Evolutionary conservation across 306 rosid genomes (phyloP).

Genomic region (Ormosia emarginata): DNA sequence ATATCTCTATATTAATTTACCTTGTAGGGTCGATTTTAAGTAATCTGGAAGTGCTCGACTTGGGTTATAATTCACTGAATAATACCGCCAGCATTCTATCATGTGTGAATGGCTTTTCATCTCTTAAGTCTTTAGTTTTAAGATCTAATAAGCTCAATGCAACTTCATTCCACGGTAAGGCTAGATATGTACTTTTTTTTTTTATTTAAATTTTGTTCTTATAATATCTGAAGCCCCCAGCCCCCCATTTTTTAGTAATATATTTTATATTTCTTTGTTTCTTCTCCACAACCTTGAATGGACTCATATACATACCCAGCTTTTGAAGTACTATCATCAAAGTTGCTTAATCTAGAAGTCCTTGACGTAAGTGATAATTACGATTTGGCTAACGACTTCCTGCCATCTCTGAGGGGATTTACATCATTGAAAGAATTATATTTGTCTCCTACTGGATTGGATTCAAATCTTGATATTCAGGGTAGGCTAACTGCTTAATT

Average conservation of each 20-base stretch:
- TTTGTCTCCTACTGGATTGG: background rate
- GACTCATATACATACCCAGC: background rate
- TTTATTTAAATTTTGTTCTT: too few relatives aligned
- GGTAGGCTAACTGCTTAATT: background rate
- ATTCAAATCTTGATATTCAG: background rate
- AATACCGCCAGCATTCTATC: background rate
- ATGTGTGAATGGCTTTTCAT: background rate
- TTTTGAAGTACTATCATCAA: background rate
- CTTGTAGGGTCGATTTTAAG: background rate
- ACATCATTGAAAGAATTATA: background rate
- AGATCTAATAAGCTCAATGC: fast-evolving
- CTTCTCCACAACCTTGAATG: background rate
- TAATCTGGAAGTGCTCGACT: background rate
- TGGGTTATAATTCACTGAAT: background rate
- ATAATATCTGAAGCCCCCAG: too few relatives aligned
- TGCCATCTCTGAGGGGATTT: background rate
- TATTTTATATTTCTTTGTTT: background rate
- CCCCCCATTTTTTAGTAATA: background rate
- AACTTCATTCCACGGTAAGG: background rate
- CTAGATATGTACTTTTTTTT: background rate
- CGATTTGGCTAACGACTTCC: background rate
- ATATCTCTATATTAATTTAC: too few relatives aligned
- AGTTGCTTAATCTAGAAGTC: background rate
- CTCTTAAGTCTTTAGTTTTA: background rate
- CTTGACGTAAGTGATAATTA: background rate